phyloP scores from a whole-genome alignment of 306 rosid species.

The Vicia faba region DNA sequence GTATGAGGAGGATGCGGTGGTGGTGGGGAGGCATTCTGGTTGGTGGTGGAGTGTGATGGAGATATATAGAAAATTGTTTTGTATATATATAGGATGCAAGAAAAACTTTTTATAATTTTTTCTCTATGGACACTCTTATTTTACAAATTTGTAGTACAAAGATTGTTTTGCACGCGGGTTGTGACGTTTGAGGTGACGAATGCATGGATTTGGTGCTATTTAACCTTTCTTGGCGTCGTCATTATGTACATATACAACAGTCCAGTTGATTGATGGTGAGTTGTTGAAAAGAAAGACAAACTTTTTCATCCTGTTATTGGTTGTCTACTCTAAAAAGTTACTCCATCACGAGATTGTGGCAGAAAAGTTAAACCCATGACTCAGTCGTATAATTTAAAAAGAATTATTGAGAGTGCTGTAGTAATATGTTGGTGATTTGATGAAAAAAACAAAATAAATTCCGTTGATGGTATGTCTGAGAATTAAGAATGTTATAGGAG shows the following conservation, averaged over 20 bases:
- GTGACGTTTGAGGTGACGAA: neutral
- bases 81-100: neutral
- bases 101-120: neutral
- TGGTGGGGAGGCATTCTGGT: conserved; percentile 19
- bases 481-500: no score
- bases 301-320: no score
- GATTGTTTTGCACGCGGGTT: neutral
- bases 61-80: neutral
- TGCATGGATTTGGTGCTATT: neutral
- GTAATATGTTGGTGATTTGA: no score
- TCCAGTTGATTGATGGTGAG: neutral
- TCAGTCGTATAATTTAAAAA: no score
- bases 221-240: no score
- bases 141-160: neutral
- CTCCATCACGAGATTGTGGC: no score
- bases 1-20: conserved; percentile 37
- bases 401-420: no score
- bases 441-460: no score
- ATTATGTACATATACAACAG: no score
- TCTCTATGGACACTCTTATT: neutral
- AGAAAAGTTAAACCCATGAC: no score
- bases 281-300: neutral
- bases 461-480: no score
- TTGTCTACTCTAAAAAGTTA: no score
- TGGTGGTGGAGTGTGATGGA: neutral